Evolutionary conservation across 257 asterid genomes (phyloP), one percentile per base, ranked within the genome.

Genomic region (Solanum chiquidenum): DNA sequence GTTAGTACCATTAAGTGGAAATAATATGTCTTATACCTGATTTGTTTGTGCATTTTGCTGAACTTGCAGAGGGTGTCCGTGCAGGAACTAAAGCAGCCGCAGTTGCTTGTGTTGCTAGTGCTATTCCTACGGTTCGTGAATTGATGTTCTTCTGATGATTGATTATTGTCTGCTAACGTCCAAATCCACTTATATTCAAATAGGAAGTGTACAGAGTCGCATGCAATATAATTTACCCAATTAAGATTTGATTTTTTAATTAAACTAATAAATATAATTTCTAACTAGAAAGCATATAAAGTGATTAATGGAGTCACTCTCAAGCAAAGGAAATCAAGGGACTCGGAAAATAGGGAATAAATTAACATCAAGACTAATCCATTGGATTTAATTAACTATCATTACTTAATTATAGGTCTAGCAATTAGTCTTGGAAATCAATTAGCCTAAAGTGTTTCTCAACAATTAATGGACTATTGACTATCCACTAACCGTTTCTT

Each of bases 51-150:
- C 46, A 40, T 87, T 58, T 71, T 89, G 12, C 58, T 72, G 62
- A 58, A 68, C 52, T 88, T 91, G 94, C 95, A 95, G 98, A 92
- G 86, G 95, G 95, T 23, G 94, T 90, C 29, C 93, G 92, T 38
- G 96, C 90, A 6, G 98, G 98, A 87, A 87, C 91, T 84, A 94
- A 94, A 87, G 98, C 96, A 77, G 96, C 94, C 86, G 95, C 92
- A 49, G 86, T 94, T 90, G 93, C 98, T 9, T 90, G 92, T 86
- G 94, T 95, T 69, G 94, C 94, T 89, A 91, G 92, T 88, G 93
- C 96, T 29, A 85, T 95, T 16, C 98, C 98, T 74, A 95, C 95
- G 88, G 96, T 94, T 83, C 49, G 86, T 82, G 29, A 29, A 29
- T 16, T 46, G 25, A 46, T 62, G 85, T 46, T 80, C 66, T 79